Percentiles rank a stretch among this genome's conserved stretches.
Evolutionary conservation across 768 basidiomycete species (phyloP).

Genomic region (Pholiota conissans): DNA sequence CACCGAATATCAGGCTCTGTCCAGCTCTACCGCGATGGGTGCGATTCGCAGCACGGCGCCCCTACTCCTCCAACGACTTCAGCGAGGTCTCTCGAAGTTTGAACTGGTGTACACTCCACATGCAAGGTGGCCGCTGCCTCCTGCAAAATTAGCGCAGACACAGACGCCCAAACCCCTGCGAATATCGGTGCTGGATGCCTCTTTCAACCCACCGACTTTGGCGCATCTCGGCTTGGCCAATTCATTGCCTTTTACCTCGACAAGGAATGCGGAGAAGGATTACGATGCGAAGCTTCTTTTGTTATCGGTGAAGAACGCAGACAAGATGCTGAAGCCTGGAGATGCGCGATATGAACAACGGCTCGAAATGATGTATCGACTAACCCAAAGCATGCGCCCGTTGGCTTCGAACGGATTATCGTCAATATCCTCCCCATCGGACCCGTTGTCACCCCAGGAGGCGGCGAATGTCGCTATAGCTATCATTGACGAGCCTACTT

Average conservation of each 20-base stretch:
- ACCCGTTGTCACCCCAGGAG: conserved; percentile 8
- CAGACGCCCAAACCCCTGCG: conserved; percentile 32
- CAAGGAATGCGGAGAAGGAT: conserved; percentile 4
- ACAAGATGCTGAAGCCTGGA: conserved; percentile 69
- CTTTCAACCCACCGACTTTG: conserved; percentile 89
- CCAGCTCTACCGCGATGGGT: conserved; percentile 12
- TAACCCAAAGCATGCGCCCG: conserved; percentile 44
- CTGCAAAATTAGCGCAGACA: conserved; percentile 1
- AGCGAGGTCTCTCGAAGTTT: conserved; percentile 43
- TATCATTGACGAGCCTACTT: conserved; percentile 85
- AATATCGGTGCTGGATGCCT: conserved; percentile 84
- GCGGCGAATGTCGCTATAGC: conserved; percentile 68
- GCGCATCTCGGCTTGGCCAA: conserved; percentile 82
- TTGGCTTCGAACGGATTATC: background rate
- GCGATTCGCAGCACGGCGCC: conserved; percentile 21
- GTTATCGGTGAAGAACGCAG: conserved; percentile 83
- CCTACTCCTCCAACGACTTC: conserved; percentile 38
- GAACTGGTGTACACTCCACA: conserved; percentile 67
- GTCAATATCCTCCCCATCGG: background rate
- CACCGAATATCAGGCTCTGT: conserved; percentile 2
- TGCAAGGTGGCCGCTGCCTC: conserved; percentile 61
- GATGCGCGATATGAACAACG: conserved; percentile 81
- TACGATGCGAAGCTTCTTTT: conserved; percentile 80
- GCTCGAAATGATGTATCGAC: conserved; percentile 82
- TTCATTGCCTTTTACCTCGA: conserved; percentile 28